A percentile compares a stretch with the other conserved stretches of the same genome.
Evolutionary conservation across 441 rosid species (phyloP).

Genomic region (Corymbia calophylla): DNA sequence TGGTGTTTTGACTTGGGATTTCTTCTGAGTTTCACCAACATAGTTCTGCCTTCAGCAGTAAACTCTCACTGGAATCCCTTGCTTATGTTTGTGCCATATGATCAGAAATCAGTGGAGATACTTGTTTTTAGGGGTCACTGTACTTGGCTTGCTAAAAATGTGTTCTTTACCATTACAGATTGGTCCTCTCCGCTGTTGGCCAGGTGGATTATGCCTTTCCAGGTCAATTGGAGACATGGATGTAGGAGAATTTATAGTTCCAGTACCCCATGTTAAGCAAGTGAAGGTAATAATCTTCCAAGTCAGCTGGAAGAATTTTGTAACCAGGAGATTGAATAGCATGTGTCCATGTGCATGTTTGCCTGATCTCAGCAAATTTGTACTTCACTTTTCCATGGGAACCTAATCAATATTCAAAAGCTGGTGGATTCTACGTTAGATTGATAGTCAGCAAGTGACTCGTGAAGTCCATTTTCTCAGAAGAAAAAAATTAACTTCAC

Average conservation of each 20-base stretch:
- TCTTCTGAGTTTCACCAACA: background rate
- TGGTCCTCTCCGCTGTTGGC: slow-evolving; percentile 94
- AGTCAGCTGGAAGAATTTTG: background rate
- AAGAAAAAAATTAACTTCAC: background rate
- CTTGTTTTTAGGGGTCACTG: background rate
- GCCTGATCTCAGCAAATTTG: background rate
- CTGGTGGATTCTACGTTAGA: background rate
- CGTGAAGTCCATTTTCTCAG: background rate
- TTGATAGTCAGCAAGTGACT: background rate
- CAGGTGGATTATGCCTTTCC: slow-evolving; percentile 90
- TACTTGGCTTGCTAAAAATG: background rate
- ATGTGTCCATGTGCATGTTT: background rate
- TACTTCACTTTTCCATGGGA: background rate
- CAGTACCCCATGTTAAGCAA: slow-evolving; percentile 88
- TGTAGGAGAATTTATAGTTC: slow-evolving; percentile 94
- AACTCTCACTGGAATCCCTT: background rate
- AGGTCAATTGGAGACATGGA: slow-evolving; percentile 94
- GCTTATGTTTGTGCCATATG: background rate
- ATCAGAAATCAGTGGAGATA: background rate
- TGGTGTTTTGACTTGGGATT: background rate
- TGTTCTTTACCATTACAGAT: slow-evolving; percentile 28
- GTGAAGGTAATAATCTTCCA: slow-evolving; percentile 45
- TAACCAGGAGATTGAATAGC: background rate
- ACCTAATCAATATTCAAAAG: background rate
- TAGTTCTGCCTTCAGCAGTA: background rate